Base-by-base conservation (phyloP, 1,284 basidiomycete genomes). In the Calocybe gambosa region DNA sequence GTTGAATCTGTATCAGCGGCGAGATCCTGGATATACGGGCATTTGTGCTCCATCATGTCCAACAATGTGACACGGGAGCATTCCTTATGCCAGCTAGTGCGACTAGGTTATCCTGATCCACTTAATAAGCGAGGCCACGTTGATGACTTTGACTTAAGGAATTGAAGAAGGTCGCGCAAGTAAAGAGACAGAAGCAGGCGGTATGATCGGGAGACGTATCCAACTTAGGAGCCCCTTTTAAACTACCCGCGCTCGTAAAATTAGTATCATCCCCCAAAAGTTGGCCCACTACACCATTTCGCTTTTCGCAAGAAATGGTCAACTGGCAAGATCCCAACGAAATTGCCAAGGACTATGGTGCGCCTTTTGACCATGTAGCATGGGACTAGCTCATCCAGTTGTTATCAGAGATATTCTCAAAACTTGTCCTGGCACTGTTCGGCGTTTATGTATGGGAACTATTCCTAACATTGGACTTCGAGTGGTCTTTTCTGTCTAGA, bases 381-480 rank as follows among this genome's bases (percentile, higher is more conserved):
- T n/a, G 29, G 4, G 25, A 45, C 16, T 13, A 18, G n/a, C 39
- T 15, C 38, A 16, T 7, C 47, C 38, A 13, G 23, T 26, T 26
- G 20, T 12, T 3, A 45, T n/a, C 49, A 84, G 81, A 63, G 39
- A 71, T 73, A 42, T 81, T 82, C 58, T 64, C 66, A 41, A 77
- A 80, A 52, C 57, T 82, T 39, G 70, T 83, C 23, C 80, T 80
- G 55, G 63, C 69, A 19, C 69, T 82, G 46, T 78, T 79, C 52
- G 84, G 84, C 25, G 57, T 83, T 28, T 81, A 82, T 53, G 47
- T 79, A 18, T 86, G 83, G 83, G 84, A 87, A 59, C 52, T 87
- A 31, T 69, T 78, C 51, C 64, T 71, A 53, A 84, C 83, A 3
- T 73, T 64, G 44, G 69, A 70, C 48, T 85, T 86, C 54, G 84